Base-by-base conservation (phyloP, 1,284 basidiomycete species). In the Sanghuangporus weigelae region DNA sequence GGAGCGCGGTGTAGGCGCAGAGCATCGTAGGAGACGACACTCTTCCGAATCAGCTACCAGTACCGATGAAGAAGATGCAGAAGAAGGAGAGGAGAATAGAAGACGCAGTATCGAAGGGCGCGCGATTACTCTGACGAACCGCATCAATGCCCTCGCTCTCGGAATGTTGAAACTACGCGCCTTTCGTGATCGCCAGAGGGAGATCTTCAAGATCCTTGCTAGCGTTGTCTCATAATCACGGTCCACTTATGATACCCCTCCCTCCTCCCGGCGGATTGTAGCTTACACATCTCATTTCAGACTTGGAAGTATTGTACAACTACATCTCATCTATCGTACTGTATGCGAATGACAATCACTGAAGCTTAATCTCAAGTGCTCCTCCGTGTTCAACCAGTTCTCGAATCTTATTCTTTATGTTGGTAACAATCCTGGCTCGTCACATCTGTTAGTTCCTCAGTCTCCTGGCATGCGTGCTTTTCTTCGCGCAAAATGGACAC, bases 61-160 rank as follows among this genome's bases (percentile, higher is more conserved):
- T 46, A 73, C 77, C 49, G 86, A 86, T 0, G 78, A 85, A 2
- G 85, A 84, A 7, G 73, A 77, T 62, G 69, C 73, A 3, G 67
- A 67, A 31, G 71, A 70, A 38, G 69, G 72, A n/a, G 73, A 58
- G 35, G 64, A 60, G 23, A 48, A 71, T 0, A 70, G 79, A 56
- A 73, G 79, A 57, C 66, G 71, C 62, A 87, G 86, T 70, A 72
- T 85, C 7, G 79, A 88, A 70, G 84, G 85, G 3, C 73, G 83
- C 16, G 83, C 84, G 10, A 82, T 90, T 54, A 77, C 82, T 57
- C 87, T 93, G 71, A 81, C 86, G 44, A 93, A 93, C 71, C 74
- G 86, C 65, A 82, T 93, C 50, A 92, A 91, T 72, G 81, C 78
- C 21, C 78, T 93, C 5, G 86, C 87, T 66, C 69, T 93, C 63